phyloP scores from a whole-genome alignment of 2,329 filamentous ascomycete species.

The Pseudopithomyces chartarum region DNA sequence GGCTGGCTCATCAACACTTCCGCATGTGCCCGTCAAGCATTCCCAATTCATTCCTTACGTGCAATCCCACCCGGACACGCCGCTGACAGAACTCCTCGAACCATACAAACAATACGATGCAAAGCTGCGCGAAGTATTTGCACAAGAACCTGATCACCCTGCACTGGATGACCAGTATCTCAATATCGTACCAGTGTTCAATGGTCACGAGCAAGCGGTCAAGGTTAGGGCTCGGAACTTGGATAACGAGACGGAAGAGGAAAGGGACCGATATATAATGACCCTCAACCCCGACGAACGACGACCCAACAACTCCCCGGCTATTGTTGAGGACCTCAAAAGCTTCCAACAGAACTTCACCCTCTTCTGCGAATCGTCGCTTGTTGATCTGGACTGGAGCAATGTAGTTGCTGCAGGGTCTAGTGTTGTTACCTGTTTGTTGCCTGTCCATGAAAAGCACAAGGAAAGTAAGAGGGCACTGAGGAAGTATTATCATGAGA shows the following conservation, averaged over 20 bases:
- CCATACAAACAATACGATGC: constrained; percentile 73
- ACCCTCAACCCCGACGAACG: constrained; percentile 65
- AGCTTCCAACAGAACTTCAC: constrained; percentile 81
- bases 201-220: constrained; percentile 57
- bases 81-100: constrained; percentile 63
- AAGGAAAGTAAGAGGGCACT: constrained; percentile 47
- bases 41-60: constrained; percentile 59
- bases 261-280: constrained; percentile 73
- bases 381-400: constrained; percentile 78
- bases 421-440: constrained; percentile 76
- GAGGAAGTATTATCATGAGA: constrained; percentile 74
- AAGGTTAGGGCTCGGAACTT: constrained; percentile 67
- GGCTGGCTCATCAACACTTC: constrained; percentile 29
- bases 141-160: constrained; percentile 67
- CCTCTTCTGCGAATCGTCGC: constrained; percentile 78
- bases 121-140: constrained; percentile 68
- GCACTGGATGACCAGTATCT: constrained; percentile 61
- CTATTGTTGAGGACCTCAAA: constrained; percentile 68
- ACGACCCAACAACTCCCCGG: constrained; percentile 65
- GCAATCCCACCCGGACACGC: constrained; percentile 56
- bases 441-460: constrained; percentile 64
- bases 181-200: constrained; percentile 71
- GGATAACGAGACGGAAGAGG: constrained; percentile 61
- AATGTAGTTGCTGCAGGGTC: constrained; percentile 84
- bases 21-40: constrained; percentile 45